phyloP scores from a whole-genome alignment of 495 filamentous ascomycete genomes.

The Pseudomonodictys pantanalensis region DNA sequence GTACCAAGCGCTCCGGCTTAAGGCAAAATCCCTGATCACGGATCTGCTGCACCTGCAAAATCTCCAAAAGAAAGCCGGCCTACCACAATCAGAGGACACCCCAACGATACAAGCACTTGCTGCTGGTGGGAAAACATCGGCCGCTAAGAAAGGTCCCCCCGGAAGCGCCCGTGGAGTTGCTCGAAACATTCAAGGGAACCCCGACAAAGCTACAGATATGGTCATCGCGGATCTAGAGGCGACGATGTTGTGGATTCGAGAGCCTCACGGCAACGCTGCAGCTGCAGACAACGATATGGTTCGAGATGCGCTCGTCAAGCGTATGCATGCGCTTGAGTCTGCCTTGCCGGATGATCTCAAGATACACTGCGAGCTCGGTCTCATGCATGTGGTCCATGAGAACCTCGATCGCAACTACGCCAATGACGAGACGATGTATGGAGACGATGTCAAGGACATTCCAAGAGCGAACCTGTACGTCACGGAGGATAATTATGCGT shows the following conservation, averaged over 20 bases:
- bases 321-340: slow-evolving; percentile 22
- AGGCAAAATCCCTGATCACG: slow-evolving; percentile 13
- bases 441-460: slow-evolving; percentile 35
- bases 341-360: slow-evolving; percentile 30
- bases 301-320: slow-evolving; percentile 31
- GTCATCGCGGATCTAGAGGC: slow-evolving; percentile 23
- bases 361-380: slow-evolving; percentile 23
- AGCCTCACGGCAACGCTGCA: slow-evolving; percentile 22
- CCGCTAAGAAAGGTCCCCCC: slow-evolving; percentile 1
- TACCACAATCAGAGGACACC: slow-evolving; percentile 14
- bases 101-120: slow-evolving; percentile 20
- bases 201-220: slow-evolving; percentile 22
- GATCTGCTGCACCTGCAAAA: slow-evolving; percentile 26
- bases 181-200: slow-evolving; percentile 12
- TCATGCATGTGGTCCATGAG: slow-evolving; percentile 41
- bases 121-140: slow-evolving; percentile 8
- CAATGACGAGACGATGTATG: slow-evolving; percentile 39
- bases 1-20: slow-evolving; percentile 17
- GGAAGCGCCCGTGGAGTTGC: slow-evolving; percentile 28
- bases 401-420: slow-evolving; percentile 34
- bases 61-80: slow-evolving; percentile 24
- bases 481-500: slow-evolving; percentile 34
- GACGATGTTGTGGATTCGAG: slow-evolving; percentile 24
- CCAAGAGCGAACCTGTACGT: slow-evolving; percentile 34
- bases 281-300: slow-evolving; percentile 17